These are phyloP conservation scores for Mycena chlorophos DNA, from an alignment of 768 basidiomycete genomes.

Conservation along the genomic window DNA sequence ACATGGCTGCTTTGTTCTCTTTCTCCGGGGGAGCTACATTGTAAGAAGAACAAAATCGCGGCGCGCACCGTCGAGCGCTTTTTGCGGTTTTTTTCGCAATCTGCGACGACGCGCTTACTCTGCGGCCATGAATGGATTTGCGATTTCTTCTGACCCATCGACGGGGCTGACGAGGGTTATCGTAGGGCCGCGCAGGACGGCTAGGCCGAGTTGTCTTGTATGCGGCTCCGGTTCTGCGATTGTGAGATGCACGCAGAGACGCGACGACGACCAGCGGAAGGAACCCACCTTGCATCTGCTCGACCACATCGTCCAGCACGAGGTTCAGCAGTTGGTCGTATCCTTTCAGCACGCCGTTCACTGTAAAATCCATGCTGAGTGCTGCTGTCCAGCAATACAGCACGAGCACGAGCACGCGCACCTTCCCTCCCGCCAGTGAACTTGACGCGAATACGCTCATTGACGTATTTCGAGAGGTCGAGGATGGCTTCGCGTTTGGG, in stretches of 20 bases:
- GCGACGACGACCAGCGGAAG: constrained; percentile 17
- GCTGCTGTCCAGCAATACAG: constrained; percentile 7
- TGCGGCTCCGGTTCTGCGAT: constrained; percentile 61
- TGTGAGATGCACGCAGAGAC: constrained; percentile 10
- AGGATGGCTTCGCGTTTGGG: constrained; percentile 93
- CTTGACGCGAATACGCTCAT: constrained; percentile 90
- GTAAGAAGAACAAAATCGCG: too few species aligned
- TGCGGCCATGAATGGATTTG: constrained; percentile 80
- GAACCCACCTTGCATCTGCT: constrained; percentile 66
- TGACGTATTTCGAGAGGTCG: constrained; percentile 91
- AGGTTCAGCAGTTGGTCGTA: constrained; percentile 96
- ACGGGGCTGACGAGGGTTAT: constrained; percentile 92
- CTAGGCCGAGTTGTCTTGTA: constrained; percentile 73
- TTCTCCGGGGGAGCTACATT: constrained; percentile 1
- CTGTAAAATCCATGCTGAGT: constrained; percentile 47
- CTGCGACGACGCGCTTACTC: constrained; percentile 41
- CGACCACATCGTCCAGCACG: constrained; percentile 93
- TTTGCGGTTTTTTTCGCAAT: neutral
- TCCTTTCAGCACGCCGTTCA: constrained; percentile 90
- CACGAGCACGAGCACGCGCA: constrained; percentile 34
- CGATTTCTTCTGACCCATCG: constrained; percentile 93
- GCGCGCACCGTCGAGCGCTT: neutral
- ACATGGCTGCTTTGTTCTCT: constrained; percentile 24
- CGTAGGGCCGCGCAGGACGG: constrained; percentile 90
- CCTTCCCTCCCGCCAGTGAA: constrained; percentile 99